Evolutionary conservation across 306 rosid species (phyloP), one percentile per base, ranked within the genome.

Genomic region (Alnus rubra): DNA sequence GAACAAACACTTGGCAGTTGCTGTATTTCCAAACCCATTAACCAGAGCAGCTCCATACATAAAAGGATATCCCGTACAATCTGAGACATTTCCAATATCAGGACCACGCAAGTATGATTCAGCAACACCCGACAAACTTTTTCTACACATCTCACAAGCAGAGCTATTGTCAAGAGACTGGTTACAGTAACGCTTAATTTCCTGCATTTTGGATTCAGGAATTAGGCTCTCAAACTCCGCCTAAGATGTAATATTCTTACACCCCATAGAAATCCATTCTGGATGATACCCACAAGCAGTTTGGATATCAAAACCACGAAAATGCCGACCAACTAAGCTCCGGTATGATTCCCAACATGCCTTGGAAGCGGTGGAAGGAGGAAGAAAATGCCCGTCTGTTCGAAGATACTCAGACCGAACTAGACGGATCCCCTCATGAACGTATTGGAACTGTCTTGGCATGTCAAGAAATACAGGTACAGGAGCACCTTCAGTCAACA

Each of bases 1-100:
- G 55, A 83, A 78, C 53, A 83, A 50, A 78, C 86, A 78, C 80
- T 74, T 74, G 12, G 80, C 69, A 51, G 82, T 78, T 10, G 74
- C 78, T 56, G 31, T 5, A 53, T 83, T 76, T 23, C 77, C 86
- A 58, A 74, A 83, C 80, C 59, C 59, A 55, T 78, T 83, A 33
- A 68, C 79, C 69, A 78, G 68, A 35, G 74, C 86, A 10, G 77
- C 86, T 4, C 80, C 82, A 60, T 83, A 83, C 28, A 83, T 69
- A 74, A 50, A 83, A 28, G 80, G 86, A 51, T 78, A 74, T 50
- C 69, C 80, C 0, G 30, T 7, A 60, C 80, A 78, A 42, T 58
- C 69, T 11, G 77, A 19, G 33, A 71, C 63, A n/a, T 68, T 69
- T n/a, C 52, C 82, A 39, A 37, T 67, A 1, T 23, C 1, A 0